Base-by-base conservation (phyloP, 140 eudicot genomes). In the Stevia rebaudiana region DNA sequence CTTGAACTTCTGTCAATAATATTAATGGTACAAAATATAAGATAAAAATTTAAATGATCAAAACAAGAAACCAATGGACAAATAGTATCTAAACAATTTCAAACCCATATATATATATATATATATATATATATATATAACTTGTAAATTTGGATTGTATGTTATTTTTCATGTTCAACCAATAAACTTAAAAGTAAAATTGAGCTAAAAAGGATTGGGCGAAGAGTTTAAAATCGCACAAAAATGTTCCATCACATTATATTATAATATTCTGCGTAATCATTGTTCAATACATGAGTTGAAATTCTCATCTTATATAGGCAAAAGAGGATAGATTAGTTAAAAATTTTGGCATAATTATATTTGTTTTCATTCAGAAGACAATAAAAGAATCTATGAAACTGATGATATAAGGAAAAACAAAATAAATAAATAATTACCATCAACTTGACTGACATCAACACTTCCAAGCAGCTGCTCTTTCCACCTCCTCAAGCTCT, bases 401-500 rank as follows among this genome's bases (percentile, higher is more conserved):
- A 56, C 4, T 22, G 6, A 22, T 61, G 12, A 63, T 47, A 13
- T 9, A 63, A 11, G 16, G 18, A 72, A 24, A 7, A 0, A 17
- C 5, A 33, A 51, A 52, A 0, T 6, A 23, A 61, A 42, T n/a
- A 28, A 51, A 51, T 17, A 39, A 36, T n/a, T 73, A 86, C 95
- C 95, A 75, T 65, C 79, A 58, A 35, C 77, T 15, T 73, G 65
- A 68, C n/a, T 78, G 74, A 75, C 81, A 74, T 86, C 91, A 66
- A 83, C 95, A 10, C 85, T 71, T 49, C 90, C 95, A 48, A 86
- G 84, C 42, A 85, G 83, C 74, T 82, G 94, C 65, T 85, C 89
- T 63, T 85, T 85, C 94, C 94, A 85, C 80, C 83, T 82, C 74
- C 94, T 82, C 65, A 85, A 77, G 67, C 94, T 85, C 81, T 83